These are phyloP conservation scores for Mycena indigotica DNA, from an alignment of 768 basidiomycete genomes.

Conservation along the genomic window DNA sequence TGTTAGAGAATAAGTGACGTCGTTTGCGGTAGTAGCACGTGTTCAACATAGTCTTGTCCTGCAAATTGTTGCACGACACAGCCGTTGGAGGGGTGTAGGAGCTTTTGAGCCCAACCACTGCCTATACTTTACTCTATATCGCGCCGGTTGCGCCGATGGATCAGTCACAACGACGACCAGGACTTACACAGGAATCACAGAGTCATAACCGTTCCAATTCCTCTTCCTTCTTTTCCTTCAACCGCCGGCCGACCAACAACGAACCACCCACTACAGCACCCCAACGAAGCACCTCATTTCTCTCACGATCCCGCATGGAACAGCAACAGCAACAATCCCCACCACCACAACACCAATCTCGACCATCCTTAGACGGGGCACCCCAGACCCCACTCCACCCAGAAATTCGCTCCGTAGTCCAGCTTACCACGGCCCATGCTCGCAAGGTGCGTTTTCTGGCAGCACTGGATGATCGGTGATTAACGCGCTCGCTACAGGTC, in stretches of 20 bases:
- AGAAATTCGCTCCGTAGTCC: constrained; percentile 80
- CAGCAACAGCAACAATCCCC: constrained; percentile 23
- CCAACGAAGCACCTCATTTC: constrained; percentile 16
- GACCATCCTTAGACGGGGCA: constrained; percentile 24
- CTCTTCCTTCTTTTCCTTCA: constrained; percentile 25
- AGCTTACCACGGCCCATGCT: constrained; percentile 71
- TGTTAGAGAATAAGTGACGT: background rate
- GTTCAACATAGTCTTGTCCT: background rate
- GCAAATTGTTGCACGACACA: background rate
- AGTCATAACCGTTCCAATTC: constrained; percentile 14
- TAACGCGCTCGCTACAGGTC: constrained; percentile 35
- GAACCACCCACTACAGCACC: background rate
- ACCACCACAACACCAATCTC: constrained; percentile 25
- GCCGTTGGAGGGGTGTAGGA: background rate
- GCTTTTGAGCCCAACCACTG: background rate
- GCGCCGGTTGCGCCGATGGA: constrained; percentile 15
- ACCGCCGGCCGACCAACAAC: constrained; percentile 8
- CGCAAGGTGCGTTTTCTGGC: constrained; percentile 54
- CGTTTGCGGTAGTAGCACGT: background rate
- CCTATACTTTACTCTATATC: constrained; percentile 3
- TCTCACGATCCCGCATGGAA: constrained; percentile 14
- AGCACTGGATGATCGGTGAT: no score
- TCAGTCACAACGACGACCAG: constrained; percentile 17
- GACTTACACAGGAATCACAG: background rate
- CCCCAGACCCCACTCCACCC: constrained; percentile 62